Evolutionary conservation across 805 yeast species (phyloP).

Genomic region (Kodamaea jinghongensis): DNA sequence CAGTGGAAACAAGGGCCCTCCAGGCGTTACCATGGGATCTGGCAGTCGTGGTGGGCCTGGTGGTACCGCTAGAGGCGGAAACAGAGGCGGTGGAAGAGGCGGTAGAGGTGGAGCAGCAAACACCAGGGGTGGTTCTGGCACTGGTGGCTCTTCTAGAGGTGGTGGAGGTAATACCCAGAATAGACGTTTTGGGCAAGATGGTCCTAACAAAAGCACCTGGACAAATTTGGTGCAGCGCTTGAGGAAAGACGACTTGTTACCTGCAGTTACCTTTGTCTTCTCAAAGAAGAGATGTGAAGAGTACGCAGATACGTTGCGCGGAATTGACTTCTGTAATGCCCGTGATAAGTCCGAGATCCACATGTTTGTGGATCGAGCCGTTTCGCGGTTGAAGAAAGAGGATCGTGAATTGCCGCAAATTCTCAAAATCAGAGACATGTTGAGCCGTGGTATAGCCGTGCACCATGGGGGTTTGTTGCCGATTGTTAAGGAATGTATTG

Average conservation of each 20-base stretch:
- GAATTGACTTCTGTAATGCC: conserved; percentile 78
- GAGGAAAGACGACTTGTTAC: conserved; percentile 67
- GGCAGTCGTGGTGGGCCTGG: conserved; percentile 44
- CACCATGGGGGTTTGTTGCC: conserved; percentile 95
- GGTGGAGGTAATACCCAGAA: conserved; percentile 37
- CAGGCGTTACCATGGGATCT: conserved; percentile 35
- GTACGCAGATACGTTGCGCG: conserved; percentile 73
- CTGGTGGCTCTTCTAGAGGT: conserved; percentile 20
- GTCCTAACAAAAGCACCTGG: conserved; percentile 82
- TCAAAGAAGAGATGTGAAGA: conserved; percentile 93
- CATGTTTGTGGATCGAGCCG: conserved; percentile 89
- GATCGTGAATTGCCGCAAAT: conserved; percentile 95
- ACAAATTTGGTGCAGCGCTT: conserved; percentile 66
- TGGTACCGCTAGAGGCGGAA: conserved; percentile 46
- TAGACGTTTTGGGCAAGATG: conserved; percentile 45
- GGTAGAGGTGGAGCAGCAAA: conserved; percentile 19
- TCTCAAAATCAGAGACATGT: conserved; percentile 71
- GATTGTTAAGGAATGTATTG: conserved; percentile 89
- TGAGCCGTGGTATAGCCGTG: conserved; percentile 90
- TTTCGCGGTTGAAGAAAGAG: conserved; percentile 77
- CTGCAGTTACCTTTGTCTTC: conserved; percentile 91
- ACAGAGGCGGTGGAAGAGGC: conserved; percentile 24
- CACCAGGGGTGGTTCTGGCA: conserved; percentile 19
- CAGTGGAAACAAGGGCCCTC: conserved; percentile 36
- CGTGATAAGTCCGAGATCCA: conserved; percentile 87